Conservation (phyloP, 179 eudicot species). For the Camellia oleifera region DNA sequence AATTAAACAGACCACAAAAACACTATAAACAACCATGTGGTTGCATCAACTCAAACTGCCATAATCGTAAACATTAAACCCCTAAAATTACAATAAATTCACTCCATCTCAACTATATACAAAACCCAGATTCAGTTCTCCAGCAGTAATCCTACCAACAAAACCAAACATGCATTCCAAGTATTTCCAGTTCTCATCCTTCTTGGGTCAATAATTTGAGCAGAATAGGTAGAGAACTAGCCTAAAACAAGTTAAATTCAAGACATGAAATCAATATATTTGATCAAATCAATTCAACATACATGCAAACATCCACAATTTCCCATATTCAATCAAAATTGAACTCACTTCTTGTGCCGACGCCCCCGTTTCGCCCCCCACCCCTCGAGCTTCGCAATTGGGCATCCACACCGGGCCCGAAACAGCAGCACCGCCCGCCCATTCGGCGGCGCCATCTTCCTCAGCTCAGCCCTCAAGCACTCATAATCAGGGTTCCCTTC, state of each 20-base stretch:
- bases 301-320: too few relatives aligned
- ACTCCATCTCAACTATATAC: neutral
- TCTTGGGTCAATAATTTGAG: neutral
- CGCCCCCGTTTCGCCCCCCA: slow-evolving; percentile 75
- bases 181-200: slow-evolving; percentile 12
- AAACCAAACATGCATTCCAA: neutral
- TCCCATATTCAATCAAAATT: too few relatives aligned
- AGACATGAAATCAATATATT: too few relatives aligned
- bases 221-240: neutral
- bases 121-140: neutral
- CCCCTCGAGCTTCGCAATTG: slow-evolving; percentile 74
- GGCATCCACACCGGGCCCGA: slow-evolving; percentile 75
- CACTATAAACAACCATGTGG: too few relatives aligned
- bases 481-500: slow-evolving; percentile 84
- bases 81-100: neutral
- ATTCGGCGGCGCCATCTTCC: slow-evolving; percentile 91
- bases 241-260: neutral
- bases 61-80: too few relatives aligned
- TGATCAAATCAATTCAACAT: too few relatives aligned
- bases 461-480: slow-evolving; percentile 74
- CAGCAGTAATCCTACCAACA: neutral
- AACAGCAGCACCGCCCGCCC: slow-evolving; percentile 88
- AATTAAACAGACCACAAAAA: too few relatives aligned
- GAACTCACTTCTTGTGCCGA: slow-evolving; percentile 71
- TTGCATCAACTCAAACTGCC: too few relatives aligned